Evolutionary conservation across 2,329 filamentous ascomycete genomes (phyloP).

Genomic region (Pseudocercospora pini-densiflorae): DNA sequence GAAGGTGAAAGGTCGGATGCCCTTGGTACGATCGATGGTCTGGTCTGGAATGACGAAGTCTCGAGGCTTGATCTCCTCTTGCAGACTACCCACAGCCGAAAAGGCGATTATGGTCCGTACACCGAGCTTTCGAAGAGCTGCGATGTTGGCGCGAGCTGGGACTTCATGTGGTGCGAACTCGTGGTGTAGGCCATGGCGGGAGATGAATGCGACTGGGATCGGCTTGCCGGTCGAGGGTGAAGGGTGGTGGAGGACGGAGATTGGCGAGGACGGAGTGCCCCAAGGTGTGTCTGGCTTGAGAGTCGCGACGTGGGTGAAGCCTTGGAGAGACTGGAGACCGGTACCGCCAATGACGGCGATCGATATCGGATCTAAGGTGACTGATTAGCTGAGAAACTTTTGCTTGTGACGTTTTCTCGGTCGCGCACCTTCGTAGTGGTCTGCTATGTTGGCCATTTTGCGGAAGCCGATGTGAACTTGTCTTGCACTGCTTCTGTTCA

Average conservation of each 20-base stretch:
- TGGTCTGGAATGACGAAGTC: slow-evolving; percentile 98
- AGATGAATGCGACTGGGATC: slow-evolving; percentile 82
- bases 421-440: slow-evolving; percentile 38
- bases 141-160: slow-evolving; percentile 93
- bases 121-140: slow-evolving; percentile 88
- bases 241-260: slow-evolving; percentile 86
- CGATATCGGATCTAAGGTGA: slow-evolving; percentile 49
- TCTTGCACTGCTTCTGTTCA: neutral
- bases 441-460: slow-evolving; percentile 42
- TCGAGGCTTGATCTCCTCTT: slow-evolving; percentile 90
- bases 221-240: slow-evolving; percentile 67
- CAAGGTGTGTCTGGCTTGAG: slow-evolving; percentile 83
- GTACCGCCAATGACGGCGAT: slow-evolving; percentile 71
- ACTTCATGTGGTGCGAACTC: slow-evolving; percentile 92
- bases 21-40: slow-evolving; percentile 97
- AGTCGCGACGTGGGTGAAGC: slow-evolving; percentile 81
- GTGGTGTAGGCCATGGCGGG: slow-evolving; percentile 88
- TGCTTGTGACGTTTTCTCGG: neutral
- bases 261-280: slow-evolving; percentile 77
- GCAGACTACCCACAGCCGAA: slow-evolving; percentile 89
- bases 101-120: slow-evolving; percentile 93
- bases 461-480: slow-evolving; percentile 39
- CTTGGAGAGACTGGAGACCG: slow-evolving; percentile 83
- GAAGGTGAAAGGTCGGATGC: slow-evolving; percentile 91
- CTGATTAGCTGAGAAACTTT: neutral